Base-by-base conservation (phyloP, 371 early-diverging fungal genomes). In the Zychaea mexicana region DNA sequence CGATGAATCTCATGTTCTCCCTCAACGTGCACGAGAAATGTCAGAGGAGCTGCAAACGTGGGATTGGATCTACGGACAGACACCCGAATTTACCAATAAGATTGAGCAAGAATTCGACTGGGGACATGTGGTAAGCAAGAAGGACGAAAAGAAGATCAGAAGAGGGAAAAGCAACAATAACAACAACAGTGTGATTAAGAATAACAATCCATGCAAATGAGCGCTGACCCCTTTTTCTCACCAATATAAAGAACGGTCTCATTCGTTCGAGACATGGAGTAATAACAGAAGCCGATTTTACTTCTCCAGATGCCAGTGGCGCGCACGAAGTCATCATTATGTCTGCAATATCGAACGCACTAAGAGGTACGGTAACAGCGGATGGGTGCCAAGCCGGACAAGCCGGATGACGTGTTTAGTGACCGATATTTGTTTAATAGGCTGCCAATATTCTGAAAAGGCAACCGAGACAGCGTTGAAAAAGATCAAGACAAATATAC, bases 41-140 rank as follows among this genome's bases (percentile, higher is more conserved):
- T 63, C 70, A 59, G 55, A 76, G 24, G 79, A 79, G 62, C 62
- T 82, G 47, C 63, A 84, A 77, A 83, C 90, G 21, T 95, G 94
- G 94, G 93, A 95, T 36, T 97, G 96, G 96, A 86, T 87, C 39
- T 96, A 85, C 64, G 96, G 95, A 4, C 93, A 95, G 77, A 96
- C 97, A 17, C 97, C 98, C 10, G 90, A 91, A 69, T 97, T 97
- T 62, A 87, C 87, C n/a, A 84, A 90, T 68, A 68, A 78, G 31
- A 57, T 88, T 12, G 78, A 85, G 31, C 69, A 71, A 6, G 53
- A 62, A 17, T 88, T 89, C 65, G 19, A 68, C 0, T 90, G 90
- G 90, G 90, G 87, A 19, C 67, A 70, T 59, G 81, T 87, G 73
- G 90, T 89, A 85, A 66, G 78, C 64, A 58, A 24, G 19, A 19